Evolutionary conservation across 2,329 filamentous ascomycete species (phyloP), one percentile per base, ranked within the genome.

Genomic region (Clonostachys rosea): DNA sequence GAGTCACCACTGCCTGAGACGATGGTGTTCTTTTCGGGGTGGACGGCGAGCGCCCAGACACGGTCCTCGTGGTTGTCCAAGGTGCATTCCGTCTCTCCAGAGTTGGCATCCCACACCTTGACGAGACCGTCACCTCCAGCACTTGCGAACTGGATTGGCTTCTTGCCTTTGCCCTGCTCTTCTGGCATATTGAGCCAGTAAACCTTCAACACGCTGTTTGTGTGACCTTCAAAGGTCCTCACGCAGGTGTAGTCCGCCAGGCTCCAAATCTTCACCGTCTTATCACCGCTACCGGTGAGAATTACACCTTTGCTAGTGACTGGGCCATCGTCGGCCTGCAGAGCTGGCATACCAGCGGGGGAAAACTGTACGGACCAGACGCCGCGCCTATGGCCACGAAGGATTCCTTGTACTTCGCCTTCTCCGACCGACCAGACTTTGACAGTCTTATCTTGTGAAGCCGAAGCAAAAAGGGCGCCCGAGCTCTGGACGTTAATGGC

Each of bases 31-130:
- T 75, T 79, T 40, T 75, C 60, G 42, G 86, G 76, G 62, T 92
- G 78, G 11, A 89, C 82, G 5, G 89, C 82, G 16, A 97, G 73
- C 1, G 91, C 91, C 91, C 91, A 96, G 1, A 97, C 91, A 48
- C 94, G 83, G 67, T 99, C 94, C 57, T 91, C 91, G 65, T 99
- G 94, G 67, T 97, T 97, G 68, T 99, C 94, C 5, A 99, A 78
- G 0, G 94, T 99, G 54, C 87, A 87, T 55, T 91, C 89, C 4
- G 84, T 76, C 65, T 97, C 94, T 42, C 91, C 91, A 2, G 79
- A 84, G 60, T 87, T 86, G 12, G 88, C 87, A 56, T 96, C 89
- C 94, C 94, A 99, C 34, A 99, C 83, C 68, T 97, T 99, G 49
- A 99, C 91, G 5, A 99, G 78, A 3, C 94, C 94, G 65, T 99